Evolutionary conservation across 495 filamentous ascomycete genomes (phyloP), one percentile per base, ranked within the genome.

Genomic region (Penicillium odoratum): DNA sequence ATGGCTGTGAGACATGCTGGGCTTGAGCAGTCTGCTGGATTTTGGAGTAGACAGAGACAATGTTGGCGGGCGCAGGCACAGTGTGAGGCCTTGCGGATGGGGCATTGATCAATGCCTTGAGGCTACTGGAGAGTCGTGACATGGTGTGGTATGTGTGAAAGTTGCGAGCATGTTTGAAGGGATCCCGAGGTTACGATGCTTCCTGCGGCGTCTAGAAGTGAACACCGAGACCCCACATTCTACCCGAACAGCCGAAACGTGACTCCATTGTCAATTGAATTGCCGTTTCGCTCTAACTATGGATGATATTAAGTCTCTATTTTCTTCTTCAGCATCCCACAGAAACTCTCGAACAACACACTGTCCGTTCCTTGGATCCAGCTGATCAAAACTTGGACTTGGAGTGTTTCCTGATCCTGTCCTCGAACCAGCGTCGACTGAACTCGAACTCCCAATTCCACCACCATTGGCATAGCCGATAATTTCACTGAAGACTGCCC

Each of bases 261-360:
- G 15, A 4, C 6, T 40, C 3, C 21, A 21, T 21, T 21, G 21
- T 21, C 2, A 2, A 21, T 1, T 21, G 21, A 21, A 21, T 21
- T 21, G 21, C 21, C 2, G 21, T 21, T 21, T 21, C 2, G 21
- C 21, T 21, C 21, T 21, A 21, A 21, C 21, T 1, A 21, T 21
- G 21, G 21, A 21, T 21, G 21, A 30, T 44, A 18, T 38, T 34
- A 45, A 7, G 4, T 26, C 40, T 74, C 69, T 4, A 81, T n/a
- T 57, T 81, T 80, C 54, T 83, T 68, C 62, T 85, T 85, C 51
- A 96, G 50, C 81, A 92, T 89, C 0, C 91, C 93, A 55, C 86
- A 88, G 58, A 98, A 89, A 65, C 92, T 96, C 73, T 96, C 91
- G 70, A 95, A 97, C 4, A 97, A 59, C 6, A 86, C 82, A 5